Conservation (phyloP, 306 rosid species). For the Cicer arietinum region DNA sequence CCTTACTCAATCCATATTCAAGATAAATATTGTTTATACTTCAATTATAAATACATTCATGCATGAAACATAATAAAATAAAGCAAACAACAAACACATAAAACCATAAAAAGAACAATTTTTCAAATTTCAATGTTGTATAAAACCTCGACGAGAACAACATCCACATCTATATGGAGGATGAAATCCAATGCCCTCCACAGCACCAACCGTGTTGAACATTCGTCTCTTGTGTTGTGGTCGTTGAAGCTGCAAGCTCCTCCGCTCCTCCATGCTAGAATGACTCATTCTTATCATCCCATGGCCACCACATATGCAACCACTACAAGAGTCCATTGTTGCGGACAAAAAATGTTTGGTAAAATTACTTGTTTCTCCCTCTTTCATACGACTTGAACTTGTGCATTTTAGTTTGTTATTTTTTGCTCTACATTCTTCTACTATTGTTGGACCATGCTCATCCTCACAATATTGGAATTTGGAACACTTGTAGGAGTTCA, state of each 20-base stretch:
- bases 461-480: constrained; percentile 60
- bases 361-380: constrained; percentile 12
- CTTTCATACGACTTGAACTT: constrained; percentile 50
- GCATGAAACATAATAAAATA: not conserved
- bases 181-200: constrained; percentile 74
- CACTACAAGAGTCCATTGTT: constrained; percentile 18
- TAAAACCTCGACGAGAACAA: constrained; percentile 1
- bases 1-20: no score
- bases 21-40: not conserved
- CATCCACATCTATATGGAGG: constrained; percentile 40
- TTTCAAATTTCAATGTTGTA: not conserved
- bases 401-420: constrained; percentile 42
- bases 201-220: constrained; percentile 67
- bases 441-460: constrained; percentile 42
- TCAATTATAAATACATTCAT: not conserved
- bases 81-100: constrained; percentile 2
- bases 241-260: constrained; percentile 63
- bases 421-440: constrained; percentile 25
- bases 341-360: constrained; percentile 12
- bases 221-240: constrained; percentile 61
- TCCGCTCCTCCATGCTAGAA: constrained; percentile 59
- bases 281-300: constrained; percentile 36
- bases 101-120: not conserved
- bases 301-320: constrained; percentile 25
- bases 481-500: constrained; percentile 64